A percentile compares a stretch with the other conserved stretches of the same genome.
phyloP scores from a whole-genome alignment of 1,139 yeast species.

The Protomyces arabidopsidicola region DNA sequence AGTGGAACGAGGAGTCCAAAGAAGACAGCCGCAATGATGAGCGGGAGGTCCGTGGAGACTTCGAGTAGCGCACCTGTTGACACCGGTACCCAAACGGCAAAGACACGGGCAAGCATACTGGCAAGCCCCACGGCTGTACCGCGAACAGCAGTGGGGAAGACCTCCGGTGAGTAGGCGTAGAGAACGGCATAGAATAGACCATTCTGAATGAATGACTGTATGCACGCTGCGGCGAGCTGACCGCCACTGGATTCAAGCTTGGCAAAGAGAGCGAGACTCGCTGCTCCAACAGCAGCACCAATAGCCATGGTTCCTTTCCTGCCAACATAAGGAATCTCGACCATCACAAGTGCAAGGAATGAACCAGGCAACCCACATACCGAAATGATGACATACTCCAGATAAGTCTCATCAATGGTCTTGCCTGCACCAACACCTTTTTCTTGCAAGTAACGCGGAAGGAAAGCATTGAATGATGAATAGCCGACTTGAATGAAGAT shows the following conservation, averaged over 20 bases:
- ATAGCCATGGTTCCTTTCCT: conserved; percentile 54
- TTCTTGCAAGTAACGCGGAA: conserved; percentile 48
- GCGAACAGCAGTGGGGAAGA: conserved; percentile 53
- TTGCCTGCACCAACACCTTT: conserved; percentile 47
- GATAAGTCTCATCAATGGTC: conserved; percentile 45
- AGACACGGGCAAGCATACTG: conserved; percentile 47
- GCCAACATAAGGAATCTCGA: conserved; percentile 44
- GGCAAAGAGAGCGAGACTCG: conserved; percentile 55
- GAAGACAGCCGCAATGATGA: background rate
- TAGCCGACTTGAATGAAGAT: conserved; percentile 48
- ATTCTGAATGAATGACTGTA: conserved; percentile 48
- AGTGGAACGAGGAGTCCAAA: background rate
- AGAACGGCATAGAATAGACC: conserved; percentile 54
- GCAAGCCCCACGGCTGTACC: conserved; percentile 56
- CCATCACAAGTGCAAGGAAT: conserved; percentile 47
- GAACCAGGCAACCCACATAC: conserved; percentile 56
- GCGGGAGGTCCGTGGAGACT: background rate
- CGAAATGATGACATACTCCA: conserved; percentile 52
- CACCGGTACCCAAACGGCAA: conserved; percentile 40
- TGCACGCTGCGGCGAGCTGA: conserved; percentile 51
- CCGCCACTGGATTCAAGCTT: conserved; percentile 50
- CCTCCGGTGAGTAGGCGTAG: conserved; percentile 59
- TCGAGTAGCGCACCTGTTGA: background rate
- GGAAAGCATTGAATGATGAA: conserved; percentile 50
- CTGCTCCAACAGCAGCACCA: conserved; percentile 53